These are phyloP conservation scores for Tetramitus jugosus DNA, from an alignment of 208 protist species.

Conservation along the genomic window DNA sequence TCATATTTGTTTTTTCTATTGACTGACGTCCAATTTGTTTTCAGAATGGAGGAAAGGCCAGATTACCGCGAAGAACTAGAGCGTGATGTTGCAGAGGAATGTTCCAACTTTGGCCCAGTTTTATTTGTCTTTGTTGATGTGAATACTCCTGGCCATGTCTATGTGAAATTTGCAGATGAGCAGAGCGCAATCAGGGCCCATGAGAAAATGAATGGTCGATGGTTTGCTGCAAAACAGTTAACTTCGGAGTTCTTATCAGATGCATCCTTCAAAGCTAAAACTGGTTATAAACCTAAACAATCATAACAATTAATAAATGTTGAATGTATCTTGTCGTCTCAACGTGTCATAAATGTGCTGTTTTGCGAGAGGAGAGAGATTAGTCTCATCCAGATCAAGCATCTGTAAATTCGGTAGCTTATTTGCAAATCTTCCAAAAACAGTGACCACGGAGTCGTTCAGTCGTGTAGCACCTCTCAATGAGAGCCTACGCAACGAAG, in stretches of 20 bases:
- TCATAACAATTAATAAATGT: no score
- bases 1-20: not conserved
- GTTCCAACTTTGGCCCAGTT: constrained; percentile 1
- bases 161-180: not conserved
- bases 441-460: no score
- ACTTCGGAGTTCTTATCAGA: not conserved
- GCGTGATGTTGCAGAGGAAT: not conserved
- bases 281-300: no score
- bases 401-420: no score
- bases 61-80: not conserved
- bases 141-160: not conserved
- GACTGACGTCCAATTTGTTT: not conserved
- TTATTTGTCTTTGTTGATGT: not conserved
- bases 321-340: no score
- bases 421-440: no score
- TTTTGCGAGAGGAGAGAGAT: no score
- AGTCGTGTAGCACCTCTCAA: no score
- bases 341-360: no score
- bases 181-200: not conserved
- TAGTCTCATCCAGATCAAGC: no score
- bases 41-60: not conserved
- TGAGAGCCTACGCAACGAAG: no score
- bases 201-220: not conserved
- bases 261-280: no score
- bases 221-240: not conserved